Evolutionary conservation across 129 eudicot genomes (phyloP).

Genomic region (Deinandra increscens): DNA sequence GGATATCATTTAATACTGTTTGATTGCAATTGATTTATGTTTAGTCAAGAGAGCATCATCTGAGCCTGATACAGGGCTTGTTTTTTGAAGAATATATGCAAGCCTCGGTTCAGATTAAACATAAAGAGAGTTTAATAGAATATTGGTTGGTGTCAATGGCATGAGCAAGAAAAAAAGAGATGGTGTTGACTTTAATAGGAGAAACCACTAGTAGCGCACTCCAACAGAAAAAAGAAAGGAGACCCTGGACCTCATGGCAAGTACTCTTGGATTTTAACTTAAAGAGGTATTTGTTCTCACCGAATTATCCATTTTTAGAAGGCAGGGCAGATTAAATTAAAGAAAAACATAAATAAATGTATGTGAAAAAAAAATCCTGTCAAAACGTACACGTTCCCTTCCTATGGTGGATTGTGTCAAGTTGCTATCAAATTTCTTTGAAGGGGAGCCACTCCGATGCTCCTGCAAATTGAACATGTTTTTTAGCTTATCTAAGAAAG

Average conservation of each 20-base stretch:
- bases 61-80: no score
- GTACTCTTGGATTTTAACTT: not conserved
- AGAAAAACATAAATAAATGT: not conserved
- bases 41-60: no score
- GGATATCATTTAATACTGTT: no score
- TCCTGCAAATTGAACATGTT: constrained; percentile 44
- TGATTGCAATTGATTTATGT: no score
- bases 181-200: not conserved
- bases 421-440: constrained; percentile 56
- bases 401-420: constrained; percentile 55
- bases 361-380: not conserved
- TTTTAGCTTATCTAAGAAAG: constrained; percentile 16
- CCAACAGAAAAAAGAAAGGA: not conserved
- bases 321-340: not conserved
- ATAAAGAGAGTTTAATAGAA: not conserved
- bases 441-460: constrained; percentile 39
- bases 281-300: not conserved
- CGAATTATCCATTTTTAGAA: not conserved
- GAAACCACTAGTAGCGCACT: not conserved
- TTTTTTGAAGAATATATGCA: no score
- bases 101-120: not conserved
- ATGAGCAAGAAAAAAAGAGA: not conserved
- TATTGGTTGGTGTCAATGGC: not conserved
- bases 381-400: constrained; percentile 64
- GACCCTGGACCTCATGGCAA: not conserved